These are phyloP conservation scores for Solanum piurae DNA, from an alignment of 257 asterid genomes.

Conservation along the genomic window DNA sequence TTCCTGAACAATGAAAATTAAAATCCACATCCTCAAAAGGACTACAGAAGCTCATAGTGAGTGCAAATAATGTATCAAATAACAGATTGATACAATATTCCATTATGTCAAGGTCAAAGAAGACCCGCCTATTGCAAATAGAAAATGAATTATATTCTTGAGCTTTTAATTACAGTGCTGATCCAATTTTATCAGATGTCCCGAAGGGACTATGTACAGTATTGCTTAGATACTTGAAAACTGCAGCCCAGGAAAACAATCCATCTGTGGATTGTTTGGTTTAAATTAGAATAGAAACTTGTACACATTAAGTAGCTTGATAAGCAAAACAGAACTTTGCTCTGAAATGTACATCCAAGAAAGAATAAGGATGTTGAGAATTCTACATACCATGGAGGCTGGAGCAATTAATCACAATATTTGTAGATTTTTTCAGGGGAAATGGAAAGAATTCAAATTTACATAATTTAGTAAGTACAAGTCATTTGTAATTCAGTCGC, in stretches of 20 bases:
- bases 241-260: background rate
- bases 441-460: background rate
- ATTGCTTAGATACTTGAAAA: background rate
- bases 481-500: background rate
- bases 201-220: background rate
- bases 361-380: background rate
- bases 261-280: background rate
- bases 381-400: background rate
- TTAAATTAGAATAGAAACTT: background rate
- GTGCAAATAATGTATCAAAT: background rate
- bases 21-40: background rate
- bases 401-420: background rate
- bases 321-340: background rate
- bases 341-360: background rate
- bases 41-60: background rate
- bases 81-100: background rate
- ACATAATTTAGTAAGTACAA: background rate
- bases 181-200: background rate
- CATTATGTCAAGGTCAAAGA: background rate
- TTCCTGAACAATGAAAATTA: background rate
- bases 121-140: background rate
- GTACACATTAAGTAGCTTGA: background rate
- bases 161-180: background rate
- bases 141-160: background rate
- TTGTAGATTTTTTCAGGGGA: background rate